Evolutionary conservation across 2,329 filamentous ascomycete species (phyloP).

Genomic region (Helminthosporium solani): DNA sequence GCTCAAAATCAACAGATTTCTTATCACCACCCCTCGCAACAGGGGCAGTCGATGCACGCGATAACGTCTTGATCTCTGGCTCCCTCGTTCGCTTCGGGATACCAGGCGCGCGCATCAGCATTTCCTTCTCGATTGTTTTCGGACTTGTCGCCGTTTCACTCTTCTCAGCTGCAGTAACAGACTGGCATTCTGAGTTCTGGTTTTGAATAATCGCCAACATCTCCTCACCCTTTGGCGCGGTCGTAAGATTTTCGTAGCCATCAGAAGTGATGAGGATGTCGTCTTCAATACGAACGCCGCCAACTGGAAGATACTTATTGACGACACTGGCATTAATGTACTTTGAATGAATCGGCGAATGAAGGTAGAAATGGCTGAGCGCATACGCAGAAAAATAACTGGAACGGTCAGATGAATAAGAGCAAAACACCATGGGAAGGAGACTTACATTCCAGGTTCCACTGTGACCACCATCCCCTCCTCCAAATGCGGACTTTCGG

Average conservation of each 20-base stretch:
- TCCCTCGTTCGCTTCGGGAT: conserved; percentile 17
- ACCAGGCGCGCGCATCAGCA: conserved; percentile 28
- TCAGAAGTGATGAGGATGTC: conserved; percentile 70
- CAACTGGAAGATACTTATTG: conserved; percentile 78
- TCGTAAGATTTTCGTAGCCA: conserved; percentile 72
- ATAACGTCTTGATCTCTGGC: conserved; percentile 15
- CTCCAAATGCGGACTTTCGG: conserved; percentile 44
- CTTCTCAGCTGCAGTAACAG: not conserved
- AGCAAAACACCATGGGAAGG: not conserved
- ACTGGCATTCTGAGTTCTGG: conserved; percentile 10
- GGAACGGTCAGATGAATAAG: conserved; percentile 3
- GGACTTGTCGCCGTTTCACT: not conserved
- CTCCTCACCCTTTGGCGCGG: conserved; percentile 67
- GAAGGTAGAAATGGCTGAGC: conserved; percentile 71
- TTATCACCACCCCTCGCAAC: conserved; percentile 2
- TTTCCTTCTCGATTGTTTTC: conserved; percentile 3
- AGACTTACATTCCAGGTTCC: conserved; percentile 52
- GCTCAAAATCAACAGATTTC: conserved; percentile 19
- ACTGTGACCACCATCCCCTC: conserved; percentile 59
- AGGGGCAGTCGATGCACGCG: conserved; percentile 27
- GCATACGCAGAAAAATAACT: conserved; percentile 93
- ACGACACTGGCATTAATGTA: conserved; percentile 76
- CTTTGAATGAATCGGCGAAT: conserved; percentile 68
- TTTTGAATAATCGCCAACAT: conserved; percentile 58
- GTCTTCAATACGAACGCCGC: conserved; percentile 72